Conservation (phyloP, 371 early-diverging fungal species). For the Mucor saturninus region DNA sequence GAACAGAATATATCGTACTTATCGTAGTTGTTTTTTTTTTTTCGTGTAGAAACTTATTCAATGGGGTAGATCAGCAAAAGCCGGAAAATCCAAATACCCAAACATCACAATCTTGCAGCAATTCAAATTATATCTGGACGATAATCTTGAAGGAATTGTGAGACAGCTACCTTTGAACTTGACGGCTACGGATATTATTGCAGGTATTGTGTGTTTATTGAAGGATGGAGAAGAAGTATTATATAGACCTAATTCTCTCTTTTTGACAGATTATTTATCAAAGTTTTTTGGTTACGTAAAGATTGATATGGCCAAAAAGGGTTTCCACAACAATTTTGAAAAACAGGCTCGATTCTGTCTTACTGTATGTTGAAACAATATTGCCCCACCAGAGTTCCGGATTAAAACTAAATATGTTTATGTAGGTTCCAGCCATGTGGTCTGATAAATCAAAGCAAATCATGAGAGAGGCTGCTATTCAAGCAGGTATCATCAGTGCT, state of each 20-base stretch:
- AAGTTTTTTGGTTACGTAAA: slow-evolving; percentile 55
- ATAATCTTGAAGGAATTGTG: slow-evolving; percentile 46
- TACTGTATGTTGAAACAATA: slow-evolving; percentile 32
- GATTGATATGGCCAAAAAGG: slow-evolving; percentile 52
- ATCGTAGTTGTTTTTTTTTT: not conserved
- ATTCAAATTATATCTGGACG: slow-evolving; percentile 62
- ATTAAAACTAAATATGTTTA: too few species aligned
- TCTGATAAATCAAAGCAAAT: slow-evolving; percentile 61
- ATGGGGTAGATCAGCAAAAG: slow-evolving; percentile 52
- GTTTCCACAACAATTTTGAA: slow-evolving; percentile 42
- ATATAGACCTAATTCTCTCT: too few species aligned
- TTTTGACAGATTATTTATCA: slow-evolving; percentile 49
- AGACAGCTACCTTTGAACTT: slow-evolving; percentile 53
- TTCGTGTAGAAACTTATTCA: slow-evolving; percentile 33
- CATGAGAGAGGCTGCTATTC: slow-evolving; percentile 64
- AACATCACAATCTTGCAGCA: slow-evolving; percentile 45
- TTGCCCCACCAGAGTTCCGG: not conserved
- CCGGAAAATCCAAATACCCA: slow-evolving; percentile 26
- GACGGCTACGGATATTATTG: slow-evolving; percentile 50
- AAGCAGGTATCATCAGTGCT: slow-evolving; percentile 52
- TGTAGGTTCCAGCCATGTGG: slow-evolving; percentile 66
- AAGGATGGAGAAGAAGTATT: too few species aligned
- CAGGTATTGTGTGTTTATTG: slow-evolving; percentile 28
- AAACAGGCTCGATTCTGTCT: slow-evolving; percentile 47
- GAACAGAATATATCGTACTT: not conserved